Evolutionary conservation across 2,329 filamentous ascomycete species (phyloP).

Genomic region (Paraconiothyrium sp.): DNA sequence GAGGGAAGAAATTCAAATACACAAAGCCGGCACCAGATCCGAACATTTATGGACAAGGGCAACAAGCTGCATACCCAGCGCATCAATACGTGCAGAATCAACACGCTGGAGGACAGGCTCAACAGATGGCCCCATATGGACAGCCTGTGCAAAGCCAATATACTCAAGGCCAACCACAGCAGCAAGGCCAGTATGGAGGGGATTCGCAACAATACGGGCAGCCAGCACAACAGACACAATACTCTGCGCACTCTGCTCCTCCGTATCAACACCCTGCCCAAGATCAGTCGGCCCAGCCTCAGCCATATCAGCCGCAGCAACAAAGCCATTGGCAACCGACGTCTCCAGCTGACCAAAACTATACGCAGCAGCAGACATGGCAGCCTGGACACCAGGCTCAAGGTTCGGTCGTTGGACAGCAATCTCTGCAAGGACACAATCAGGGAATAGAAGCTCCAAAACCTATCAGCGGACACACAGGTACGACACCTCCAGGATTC

Average conservation of each 20-base stretch:
- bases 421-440: conserved; percentile 27
- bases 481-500: conserved; percentile 36
- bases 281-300: conserved; percentile 18
- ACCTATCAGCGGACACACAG: conserved; percentile 34
- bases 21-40: conserved; percentile 41
- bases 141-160: conserved; percentile 17
- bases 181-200: conserved; percentile 26
- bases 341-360: conserved; percentile 23
- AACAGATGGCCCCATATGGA: conserved; percentile 27
- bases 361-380: conserved; percentile 28
- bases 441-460: conserved; percentile 40
- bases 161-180: conserved; percentile 21
- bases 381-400: conserved; percentile 37
- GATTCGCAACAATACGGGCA: conserved; percentile 21
- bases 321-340: conserved; percentile 33
- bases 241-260: conserved; percentile 19
- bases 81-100: conserved; percentile 25
- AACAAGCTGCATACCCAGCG: conserved; percentile 21
- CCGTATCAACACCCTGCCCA: conserved; percentile 19
- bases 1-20: conserved; percentile 44
- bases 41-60: conserved; percentile 36
- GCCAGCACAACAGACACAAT: conserved; percentile 22
- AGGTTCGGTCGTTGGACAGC: conserved; percentile 26
- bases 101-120: conserved; percentile 19
- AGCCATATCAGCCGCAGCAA: conserved; percentile 14